Evolutionary conservation across 1,284 basidiomycete species (phyloP), one percentile per base, ranked within the genome.

Genomic region (Testicularia cyperi): DNA sequence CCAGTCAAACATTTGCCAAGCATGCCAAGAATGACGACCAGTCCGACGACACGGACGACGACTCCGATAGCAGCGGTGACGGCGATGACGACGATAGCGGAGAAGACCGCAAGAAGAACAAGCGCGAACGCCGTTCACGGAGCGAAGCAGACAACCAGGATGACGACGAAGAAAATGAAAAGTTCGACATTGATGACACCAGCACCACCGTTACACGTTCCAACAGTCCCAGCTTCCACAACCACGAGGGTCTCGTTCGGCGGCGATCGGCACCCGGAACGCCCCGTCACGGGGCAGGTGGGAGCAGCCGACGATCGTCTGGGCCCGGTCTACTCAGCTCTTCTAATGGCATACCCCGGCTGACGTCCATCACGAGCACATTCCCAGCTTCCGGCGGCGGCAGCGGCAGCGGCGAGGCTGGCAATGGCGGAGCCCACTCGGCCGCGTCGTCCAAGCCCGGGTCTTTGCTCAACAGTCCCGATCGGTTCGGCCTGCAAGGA

Each of bases 161-260:
- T 6, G 63, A 61, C 10, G 62, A 68, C 1, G 65, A 64, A 20
- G 51, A 63, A 21, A 47, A 52, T 4, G 70, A 75, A 14, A 60
- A 68, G 25, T 75, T 65, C 30, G 73, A 75, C 33, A 75, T 75
- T 16, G 70, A 74, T 34, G 73, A 74, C 28, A 65, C 65, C 14
- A 63, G 58, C 44, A 62, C 68, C 6, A 54, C 62, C 3, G 45
- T 54, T 15, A 65, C 61, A 4, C 41, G 69, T n/a, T 46, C 54
- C 38, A 57, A 53, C 42, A 63, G 53, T 28, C 61, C 66, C 10
- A 52, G 35, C 43, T 30, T 36, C 38, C 56, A 26, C n/a, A 12
- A 54, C 16, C 13, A 18, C 24, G 52, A 52, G n/a, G 46, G 49
- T 4, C 54, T 43, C 3, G 44, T 46, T 5, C 54, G 45, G 20